Base-by-base conservation (phyloP, 2,329 filamentous ascomycete genomes). In the Setomelanomma holmii region DNA sequence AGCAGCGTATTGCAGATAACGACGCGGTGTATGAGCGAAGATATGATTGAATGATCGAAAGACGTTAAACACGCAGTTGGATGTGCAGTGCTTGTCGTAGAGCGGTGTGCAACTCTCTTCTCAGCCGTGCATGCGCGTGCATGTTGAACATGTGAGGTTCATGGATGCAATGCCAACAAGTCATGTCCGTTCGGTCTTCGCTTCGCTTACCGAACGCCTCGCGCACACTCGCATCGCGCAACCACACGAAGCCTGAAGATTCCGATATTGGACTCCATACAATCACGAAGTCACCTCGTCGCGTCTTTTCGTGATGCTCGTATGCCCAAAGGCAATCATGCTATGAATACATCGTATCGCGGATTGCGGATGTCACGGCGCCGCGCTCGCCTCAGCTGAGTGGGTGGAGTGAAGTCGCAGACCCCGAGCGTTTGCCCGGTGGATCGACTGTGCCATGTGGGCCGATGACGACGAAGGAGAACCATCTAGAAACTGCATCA, bases 361-460 rank as follows among this genome's bases (percentile, higher is more conserved):
- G 34, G 33, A 45, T 30, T 12, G 34, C 34, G 34, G 34, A 36
- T 17, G 27, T 36, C n/a, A n/a, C 42, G 36, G 27, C 42, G 39
- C 21, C 39, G 20, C 23, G 49, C 55, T 58, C 40, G 27, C 36
- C 38, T 57, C 46, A 56, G 45, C 42, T 56, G 46, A 41, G 43
- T 16, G 27, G 14, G 27, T 14, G 27, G 23, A 36, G 34, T 36
- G 34, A 17, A 5, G 11, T 7, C 34, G 34, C 14, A 36, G 11
- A n/a, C 14, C 14, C 34, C 12, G 14, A 17, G 34, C 16, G 34
- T 16, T 36, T 8, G 11, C 16, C 16, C 16, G 16, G 12, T 36
- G 34, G 34, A 17, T 36, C 14, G 34, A 36, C 14, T 36, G 16
- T 36, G 22, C 24, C 39, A 35, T 43, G 49, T 53, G 30, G 38